Evolutionary conservation across 129 eudicot species (phyloP).

Genomic region (Erigeron canadensis): DNA sequence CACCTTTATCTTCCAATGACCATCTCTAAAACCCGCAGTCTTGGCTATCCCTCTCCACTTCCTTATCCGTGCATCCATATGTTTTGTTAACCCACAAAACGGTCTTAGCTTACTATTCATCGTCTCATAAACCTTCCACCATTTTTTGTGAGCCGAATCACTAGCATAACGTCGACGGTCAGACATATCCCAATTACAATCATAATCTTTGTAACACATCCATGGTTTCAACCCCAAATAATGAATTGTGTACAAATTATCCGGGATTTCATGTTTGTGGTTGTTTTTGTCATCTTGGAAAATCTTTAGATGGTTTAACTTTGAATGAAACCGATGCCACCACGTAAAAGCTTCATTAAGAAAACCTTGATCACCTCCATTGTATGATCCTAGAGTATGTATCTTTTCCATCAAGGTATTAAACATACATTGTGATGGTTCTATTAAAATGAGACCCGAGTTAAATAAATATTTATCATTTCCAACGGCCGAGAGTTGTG

Average conservation of each 20-base stretch:
- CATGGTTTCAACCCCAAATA: conserved; percentile 83
- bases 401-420: conserved; percentile 47
- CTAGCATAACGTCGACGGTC: conserved; percentile 48
- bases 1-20: conserved; percentile 65
- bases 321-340: conserved; percentile 74
- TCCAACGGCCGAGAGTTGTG: conserved; percentile 60
- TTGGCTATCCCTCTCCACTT: conserved; percentile 48
- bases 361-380: conserved; percentile 90
- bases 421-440: conserved; percentile 75
- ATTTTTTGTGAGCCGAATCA: conserved; percentile 52
- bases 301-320: conserved; percentile 50
- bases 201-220: conserved; percentile 70
- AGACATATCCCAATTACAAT: conserved; percentile 72
- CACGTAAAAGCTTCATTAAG: conserved; percentile 66
- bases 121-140: conserved; percentile 68
- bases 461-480: conserved; percentile 53
- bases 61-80: conserved; percentile 37
- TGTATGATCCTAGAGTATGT: conserved; percentile 43
- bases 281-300: conserved; percentile 2
- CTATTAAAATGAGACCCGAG: conserved; percentile 65
- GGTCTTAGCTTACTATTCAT: conserved; percentile 48
- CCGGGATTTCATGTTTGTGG: conserved; percentile 19
- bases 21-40: conserved; percentile 35
- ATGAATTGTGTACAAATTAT: conserved; percentile 46
- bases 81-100: conserved; percentile 46